Conservation (phyloP, 805 yeast genomes). For the Wickerhamiella azymoides region DNA sequence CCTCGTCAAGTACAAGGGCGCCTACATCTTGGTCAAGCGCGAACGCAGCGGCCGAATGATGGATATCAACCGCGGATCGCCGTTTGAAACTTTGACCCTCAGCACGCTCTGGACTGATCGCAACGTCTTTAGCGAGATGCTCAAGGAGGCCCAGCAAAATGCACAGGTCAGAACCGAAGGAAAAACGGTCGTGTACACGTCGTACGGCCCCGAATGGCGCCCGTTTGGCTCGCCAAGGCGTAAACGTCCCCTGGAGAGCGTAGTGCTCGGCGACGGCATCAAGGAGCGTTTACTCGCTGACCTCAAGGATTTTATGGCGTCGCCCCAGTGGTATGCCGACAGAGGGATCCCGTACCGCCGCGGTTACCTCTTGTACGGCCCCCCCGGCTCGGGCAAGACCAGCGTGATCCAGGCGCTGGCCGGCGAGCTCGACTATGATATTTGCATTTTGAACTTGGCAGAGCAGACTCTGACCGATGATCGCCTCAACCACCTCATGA, state of each 20-base stretch:
- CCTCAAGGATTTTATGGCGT: slow-evolving; percentile 60
- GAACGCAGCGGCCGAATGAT: slow-evolving; percentile 82
- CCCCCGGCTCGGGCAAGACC: slow-evolving; percentile 96
- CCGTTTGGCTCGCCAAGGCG: slow-evolving; percentile 93
- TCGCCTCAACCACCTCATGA: slow-evolving; percentile 86
- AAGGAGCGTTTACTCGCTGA: slow-evolving; percentile 54
- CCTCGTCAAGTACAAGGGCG: slow-evolving; percentile 69
- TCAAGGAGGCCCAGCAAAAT: slow-evolving; percentile 70
- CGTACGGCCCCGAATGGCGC: slow-evolving; percentile 98
- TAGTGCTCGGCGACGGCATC: slow-evolving; percentile 65
- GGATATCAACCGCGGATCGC: slow-evolving; percentile 82
- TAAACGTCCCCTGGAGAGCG: slow-evolving; percentile 73
- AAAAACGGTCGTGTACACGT: slow-evolving; percentile 81
- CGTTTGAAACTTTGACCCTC: slow-evolving; percentile 89
- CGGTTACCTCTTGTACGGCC: slow-evolving; percentile 88
- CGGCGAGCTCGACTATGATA: slow-evolving; percentile 89
- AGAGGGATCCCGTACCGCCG: slow-evolving; percentile 97
- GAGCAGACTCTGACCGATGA: slow-evolving; percentile 91
- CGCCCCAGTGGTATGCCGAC: slow-evolving; percentile 85
- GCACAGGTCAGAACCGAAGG: slow-evolving; percentile 81
- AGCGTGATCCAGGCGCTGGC: slow-evolving; percentile 94
- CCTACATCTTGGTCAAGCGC: slow-evolving; percentile 75
- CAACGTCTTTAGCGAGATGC: slow-evolving; percentile 48
- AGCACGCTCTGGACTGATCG: slow-evolving; percentile 82
- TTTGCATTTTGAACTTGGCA: slow-evolving; percentile 80